A percentile compares a stretch with the other conserved stretches of the same genome.
These are phyloP conservation scores for Ganoderma boninense DNA, from an alignment of 1,284 basidiomycete species.

Conservation along the genomic window DNA sequence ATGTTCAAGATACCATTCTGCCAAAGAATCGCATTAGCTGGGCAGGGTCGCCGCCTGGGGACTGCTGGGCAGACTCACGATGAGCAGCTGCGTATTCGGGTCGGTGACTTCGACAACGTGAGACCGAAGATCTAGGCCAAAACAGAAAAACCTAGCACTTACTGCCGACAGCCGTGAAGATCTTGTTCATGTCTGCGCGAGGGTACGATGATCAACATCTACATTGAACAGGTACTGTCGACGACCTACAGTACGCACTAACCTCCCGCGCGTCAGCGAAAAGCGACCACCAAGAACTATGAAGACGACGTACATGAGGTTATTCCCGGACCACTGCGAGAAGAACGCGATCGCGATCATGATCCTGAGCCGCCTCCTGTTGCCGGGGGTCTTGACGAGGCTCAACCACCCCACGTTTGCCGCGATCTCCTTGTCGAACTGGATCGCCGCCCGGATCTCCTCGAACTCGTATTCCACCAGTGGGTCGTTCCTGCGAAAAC, in stretches of 20 bases:
- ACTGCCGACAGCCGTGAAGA: conserved; percentile 58
- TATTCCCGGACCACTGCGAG: conserved; percentile 74
- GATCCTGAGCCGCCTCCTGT: conserved; percentile 60
- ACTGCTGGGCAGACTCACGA: conserved; percentile 37
- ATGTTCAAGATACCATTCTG: conserved; percentile 62
- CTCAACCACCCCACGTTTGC: conserved; percentile 57
- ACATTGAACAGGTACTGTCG: neutral
- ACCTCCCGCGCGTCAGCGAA: too few species aligned
- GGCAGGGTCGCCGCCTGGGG: too few species aligned
- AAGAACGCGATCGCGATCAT: conserved; percentile 68
- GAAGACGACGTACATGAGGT: conserved; percentile 53
- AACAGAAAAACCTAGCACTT: conserved; percentile 9
- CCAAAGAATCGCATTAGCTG: neutral
- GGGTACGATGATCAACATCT: neutral
- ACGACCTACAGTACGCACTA: conserved; percentile 41
- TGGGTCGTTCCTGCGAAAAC: conserved; percentile 52
- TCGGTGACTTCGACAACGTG: conserved; percentile 49
- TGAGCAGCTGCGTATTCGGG: conserved; percentile 57
- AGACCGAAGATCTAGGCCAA: neutral
- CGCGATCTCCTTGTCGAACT: conserved; percentile 52
- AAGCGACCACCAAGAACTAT: neutral
- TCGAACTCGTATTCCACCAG: conserved; percentile 68
- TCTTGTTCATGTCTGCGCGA: conserved; percentile 54
- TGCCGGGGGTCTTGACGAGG: conserved; percentile 60
- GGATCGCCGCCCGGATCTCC: conserved; percentile 66